These are phyloP conservation scores for Marasmius tenuissimus DNA, from an alignment of 1,284 basidiomycete species.

Conservation along the genomic window DNA sequence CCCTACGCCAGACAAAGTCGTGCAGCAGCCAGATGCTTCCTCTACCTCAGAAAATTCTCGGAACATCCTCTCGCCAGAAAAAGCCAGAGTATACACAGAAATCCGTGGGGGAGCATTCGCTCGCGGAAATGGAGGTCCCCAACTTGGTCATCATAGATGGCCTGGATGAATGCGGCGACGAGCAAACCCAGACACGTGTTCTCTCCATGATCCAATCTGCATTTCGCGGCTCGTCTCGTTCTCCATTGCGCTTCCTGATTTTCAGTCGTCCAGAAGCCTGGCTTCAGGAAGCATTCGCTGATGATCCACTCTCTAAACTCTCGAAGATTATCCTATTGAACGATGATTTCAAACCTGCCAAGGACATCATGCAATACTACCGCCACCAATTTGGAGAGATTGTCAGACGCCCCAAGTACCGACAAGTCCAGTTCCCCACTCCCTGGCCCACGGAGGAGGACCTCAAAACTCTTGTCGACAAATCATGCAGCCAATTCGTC, in stretches of 20 bases:
- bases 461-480: slow-evolving; percentile 1
- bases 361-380: background rate
- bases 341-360: background rate
- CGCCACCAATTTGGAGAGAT: background rate
- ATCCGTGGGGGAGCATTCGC: no score
- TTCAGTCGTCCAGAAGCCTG: background rate
- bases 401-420: background rate
- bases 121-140: background rate
- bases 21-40: no score
- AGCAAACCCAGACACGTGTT: background rate
- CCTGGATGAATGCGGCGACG: background rate
- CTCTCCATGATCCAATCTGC: background rate
- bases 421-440: background rate
- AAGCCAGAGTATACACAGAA: background rate
- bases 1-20: no score
- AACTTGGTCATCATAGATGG: background rate
- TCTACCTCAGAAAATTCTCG: no score
- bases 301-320: background rate
- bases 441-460: slow-evolving; percentile 7
- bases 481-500: slow-evolving; percentile 12
- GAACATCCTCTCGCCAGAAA: background rate
- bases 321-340: background rate
- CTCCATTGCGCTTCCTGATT: background rate
- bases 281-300: background rate
- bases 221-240: background rate